Evolutionary conservation across 805 yeast genomes (phyloP), one percentile per base, ranked within the genome.

Genomic region (Maudiozyma bulderi): DNA sequence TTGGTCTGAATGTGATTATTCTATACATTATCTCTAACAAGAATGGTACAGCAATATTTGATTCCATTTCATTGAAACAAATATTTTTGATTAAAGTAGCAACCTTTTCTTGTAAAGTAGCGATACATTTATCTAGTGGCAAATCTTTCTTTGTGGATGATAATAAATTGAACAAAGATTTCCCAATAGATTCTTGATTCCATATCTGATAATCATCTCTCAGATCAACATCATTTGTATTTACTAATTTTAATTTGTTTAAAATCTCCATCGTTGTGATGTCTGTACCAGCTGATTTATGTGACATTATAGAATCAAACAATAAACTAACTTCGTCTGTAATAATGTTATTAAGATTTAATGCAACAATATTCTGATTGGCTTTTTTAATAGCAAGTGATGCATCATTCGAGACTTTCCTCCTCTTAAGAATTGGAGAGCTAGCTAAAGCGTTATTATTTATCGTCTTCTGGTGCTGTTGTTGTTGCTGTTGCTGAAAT

Each of bases 1-100:
- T 75, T 1, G 86, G 82, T 57, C 86, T 70, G 62, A 80, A 86
- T 20, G 64, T 71, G 6, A 83, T 61, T 1, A 79, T 58, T 46
- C 77, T 76, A 54, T 79, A 79, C 38, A 84, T 66, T 39, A 85
- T 55, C 0, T 84, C 71, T 2, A 83, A 58, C 11, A 85, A 53
- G 58, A 80, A 83, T 1, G 93, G 93, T 3, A 81, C 68, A 0
- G 66, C 61, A 31, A 61, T 48, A 15, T 57, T 54, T 26, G 62
- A 57, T 40, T 61, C 67, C n/a, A 47, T 35, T 37, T 51, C 43
- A 38, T 58, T 42, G 11, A 57, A 50, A 14, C 60, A 53, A n/a
- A 65, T 60, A 39, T 55, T 59, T 45, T 58, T 59, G n/a, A 65
- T 62, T 13, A 64, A 48, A 7, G 51, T 46, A 8, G 66, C 65